These are phyloP conservation scores for Barnettozyma wickerhamii DNA, from an alignment of 805 yeast genomes.

Conservation along the genomic window DNA sequence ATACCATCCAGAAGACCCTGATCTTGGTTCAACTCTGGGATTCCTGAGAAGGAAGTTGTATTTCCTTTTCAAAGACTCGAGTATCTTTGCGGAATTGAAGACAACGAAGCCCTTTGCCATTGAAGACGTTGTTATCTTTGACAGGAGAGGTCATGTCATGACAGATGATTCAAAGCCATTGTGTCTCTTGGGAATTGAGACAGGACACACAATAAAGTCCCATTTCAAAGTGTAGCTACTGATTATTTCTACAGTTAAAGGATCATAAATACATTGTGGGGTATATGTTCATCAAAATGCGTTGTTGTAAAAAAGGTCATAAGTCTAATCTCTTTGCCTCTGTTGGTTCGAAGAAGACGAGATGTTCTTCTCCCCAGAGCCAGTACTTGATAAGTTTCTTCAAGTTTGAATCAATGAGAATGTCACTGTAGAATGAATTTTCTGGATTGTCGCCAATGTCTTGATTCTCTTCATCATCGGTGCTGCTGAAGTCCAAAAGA, in stretches of 20 bases:
- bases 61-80: constrained; percentile 46
- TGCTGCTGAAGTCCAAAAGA: constrained; percentile 11
- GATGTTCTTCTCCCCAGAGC: constrained; percentile 49
- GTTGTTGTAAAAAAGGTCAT: too few species aligned
- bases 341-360: not conserved
- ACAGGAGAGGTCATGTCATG: constrained; percentile 29
- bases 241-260: too few species aligned
- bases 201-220: constrained; percentile 45
- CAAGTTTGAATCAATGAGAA: constrained; percentile 31
- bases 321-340: constrained; percentile 2
- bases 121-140: constrained; percentile 32
- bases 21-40: constrained; percentile 62
- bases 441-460: constrained; percentile 1
- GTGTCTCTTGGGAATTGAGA: constrained; percentile 48
- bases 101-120: constrained; percentile 18
- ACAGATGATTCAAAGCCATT: constrained; percentile 41
- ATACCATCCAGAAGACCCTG: constrained; percentile 54
- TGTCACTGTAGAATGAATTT: constrained; percentile 3
- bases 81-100: constrained; percentile 25
- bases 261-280: too few species aligned
- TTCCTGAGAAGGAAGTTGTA: constrained; percentile 57
- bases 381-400: constrained; percentile 56
- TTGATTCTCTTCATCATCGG: constrained; percentile 1
- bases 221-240: constrained; percentile 6
- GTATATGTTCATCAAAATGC: too few species aligned